These are phyloP conservation scores for Sporothrix pallida DNA, from an alignment of 2,329 filamentous ascomycete species.

Conservation along the genomic window DNA sequence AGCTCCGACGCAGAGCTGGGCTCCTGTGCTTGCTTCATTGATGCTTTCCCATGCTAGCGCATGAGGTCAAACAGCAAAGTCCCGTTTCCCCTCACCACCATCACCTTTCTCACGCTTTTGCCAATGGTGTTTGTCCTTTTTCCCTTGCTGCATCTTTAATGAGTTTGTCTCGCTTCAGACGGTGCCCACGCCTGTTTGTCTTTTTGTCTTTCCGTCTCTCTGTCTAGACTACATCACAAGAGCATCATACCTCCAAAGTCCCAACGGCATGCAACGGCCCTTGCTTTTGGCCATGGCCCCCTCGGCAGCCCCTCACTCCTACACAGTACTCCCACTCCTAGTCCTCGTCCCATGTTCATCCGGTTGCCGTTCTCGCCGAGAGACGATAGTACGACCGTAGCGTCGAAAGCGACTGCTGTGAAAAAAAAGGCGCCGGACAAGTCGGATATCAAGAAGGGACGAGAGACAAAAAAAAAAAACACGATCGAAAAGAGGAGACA, in stretches of 20 bases:
- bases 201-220: background rate
- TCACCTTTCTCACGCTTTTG: background rate
- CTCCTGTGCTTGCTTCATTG: background rate
- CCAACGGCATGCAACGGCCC: constrained; percentile 15
- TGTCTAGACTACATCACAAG: too few relatives aligned
- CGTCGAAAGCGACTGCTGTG: background rate
- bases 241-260: background rate
- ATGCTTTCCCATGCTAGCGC: constrained; percentile 1
- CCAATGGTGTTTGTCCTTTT: background rate
- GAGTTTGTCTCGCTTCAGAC: constrained; percentile 8
- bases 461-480: background rate
- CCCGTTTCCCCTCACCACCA: background rate
- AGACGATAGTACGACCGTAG: background rate
- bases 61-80: background rate
- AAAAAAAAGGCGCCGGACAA: background rate
- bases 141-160: constrained; percentile 9
- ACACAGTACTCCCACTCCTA: background rate
- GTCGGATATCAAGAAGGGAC: background rate
- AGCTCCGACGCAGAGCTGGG: constrained; percentile 15
- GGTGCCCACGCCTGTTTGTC: background rate
- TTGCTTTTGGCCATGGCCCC: background rate
- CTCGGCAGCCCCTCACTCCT: background rate
- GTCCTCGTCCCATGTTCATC: background rate
- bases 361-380: background rate
- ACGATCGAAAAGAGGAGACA: background rate